Evolutionary conservation across 371 early-diverging fungal genomes (phyloP).

Genomic region (Cokeromyces recurvatus): DNA sequence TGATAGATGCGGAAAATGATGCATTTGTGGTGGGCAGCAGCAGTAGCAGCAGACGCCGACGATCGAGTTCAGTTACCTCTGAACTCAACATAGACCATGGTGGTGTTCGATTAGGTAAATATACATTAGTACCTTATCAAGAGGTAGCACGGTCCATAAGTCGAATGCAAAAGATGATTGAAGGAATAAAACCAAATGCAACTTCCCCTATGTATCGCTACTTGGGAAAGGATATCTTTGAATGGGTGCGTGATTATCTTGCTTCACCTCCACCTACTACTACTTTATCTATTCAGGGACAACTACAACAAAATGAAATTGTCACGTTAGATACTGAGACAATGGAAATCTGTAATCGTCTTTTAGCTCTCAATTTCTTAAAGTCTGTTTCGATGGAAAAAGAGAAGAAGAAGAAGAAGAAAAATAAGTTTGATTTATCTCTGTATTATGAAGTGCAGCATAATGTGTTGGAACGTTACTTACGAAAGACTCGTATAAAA

Average conservation of each 20-base stretch:
- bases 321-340: background rate
- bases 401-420: background rate
- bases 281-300: background rate
- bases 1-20: background rate
- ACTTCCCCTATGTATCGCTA: background rate
- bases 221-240: conserved; percentile 7
- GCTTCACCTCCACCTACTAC: conserved; percentile 1
- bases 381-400: conserved; percentile 2
- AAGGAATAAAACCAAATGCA: background rate
- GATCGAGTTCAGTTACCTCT: conserved; percentile 16
- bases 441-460: conserved; percentile 10
- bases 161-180: conserved; percentile 12
- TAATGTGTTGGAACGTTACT: conserved; percentile 11
- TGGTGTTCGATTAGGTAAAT: conserved; percentile 7
- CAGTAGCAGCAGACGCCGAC: background rate
- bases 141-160: conserved; percentile 6
- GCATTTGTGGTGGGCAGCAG: conserved; percentile 1
- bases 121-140: conserved; percentile 9
- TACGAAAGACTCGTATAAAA: conserved; percentile 8
- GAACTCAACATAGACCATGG: conserved; percentile 15
- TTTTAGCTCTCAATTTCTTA: conserved; percentile 8
- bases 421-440: background rate
- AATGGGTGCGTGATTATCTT: conserved; percentile 12
- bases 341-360: conserved; percentile 9
- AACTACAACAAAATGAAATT: background rate